Evolutionary conservation across 2,329 filamentous ascomycete species (phyloP).

Genomic region (Delphinella strobiligena): DNA sequence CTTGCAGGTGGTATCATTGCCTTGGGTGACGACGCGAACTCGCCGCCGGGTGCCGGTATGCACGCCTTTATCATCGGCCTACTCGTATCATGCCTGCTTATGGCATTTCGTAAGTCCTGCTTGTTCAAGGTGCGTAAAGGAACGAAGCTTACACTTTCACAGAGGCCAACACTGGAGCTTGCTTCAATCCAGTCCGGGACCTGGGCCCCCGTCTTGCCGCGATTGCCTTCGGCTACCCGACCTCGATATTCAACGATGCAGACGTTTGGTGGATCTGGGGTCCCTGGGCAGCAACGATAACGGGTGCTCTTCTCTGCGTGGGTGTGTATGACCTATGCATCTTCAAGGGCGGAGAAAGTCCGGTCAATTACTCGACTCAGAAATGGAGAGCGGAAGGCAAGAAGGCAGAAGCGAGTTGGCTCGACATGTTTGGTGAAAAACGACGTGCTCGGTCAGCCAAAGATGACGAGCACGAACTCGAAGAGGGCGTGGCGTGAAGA

Average conservation of each 20-base stretch:
- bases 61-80: conserved; percentile 39
- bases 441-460: too few relatives aligned
- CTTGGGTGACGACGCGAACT: conserved; percentile 17
- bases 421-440: conserved; percentile 11
- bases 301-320: conserved; percentile 31
- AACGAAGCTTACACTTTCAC: too few relatives aligned
- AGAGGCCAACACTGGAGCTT: conserved; percentile 33
- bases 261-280: conserved; percentile 38
- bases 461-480: background rate
- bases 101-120: conserved; percentile 30
- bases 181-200: conserved; percentile 39
- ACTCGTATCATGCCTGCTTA: conserved; percentile 24
- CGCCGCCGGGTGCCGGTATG: conserved; percentile 35
- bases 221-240: conserved; percentile 33
- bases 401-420: conserved; percentile 11
- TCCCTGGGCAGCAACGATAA: conserved; percentile 27
- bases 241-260: conserved; percentile 18
- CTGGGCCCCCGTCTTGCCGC: conserved; percentile 38
- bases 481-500: background rate
- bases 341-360: conserved; percentile 38
- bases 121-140: too few relatives aligned
- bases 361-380: conserved; percentile 36
- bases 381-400: conserved; percentile 15
- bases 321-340: conserved; percentile 39
- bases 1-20: conserved; percentile 31